Evolutionary conservation across 768 basidiomycete genomes (phyloP), one percentile per base, ranked within the genome.

Genomic region (Lactarius hengduanensis): DNA sequence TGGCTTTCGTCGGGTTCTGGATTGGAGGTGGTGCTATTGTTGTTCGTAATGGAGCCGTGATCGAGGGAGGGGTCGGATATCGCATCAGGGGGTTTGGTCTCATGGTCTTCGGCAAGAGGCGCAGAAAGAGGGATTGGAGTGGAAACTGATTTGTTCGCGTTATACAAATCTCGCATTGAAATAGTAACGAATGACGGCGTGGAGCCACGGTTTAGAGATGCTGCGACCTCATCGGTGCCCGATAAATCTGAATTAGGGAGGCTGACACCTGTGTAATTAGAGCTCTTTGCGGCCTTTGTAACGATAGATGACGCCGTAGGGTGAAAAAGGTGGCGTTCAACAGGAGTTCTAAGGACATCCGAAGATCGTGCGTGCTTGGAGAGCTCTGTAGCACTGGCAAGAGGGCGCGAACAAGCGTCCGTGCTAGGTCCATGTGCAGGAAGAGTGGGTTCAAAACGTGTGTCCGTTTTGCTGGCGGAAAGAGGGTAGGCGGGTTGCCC

Each of bases 111-210:
- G 38, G 16, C 15, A 62, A 30, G 22, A 40, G 45, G 28, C 10
- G 16, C 28, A 8, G 32, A 18, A 20, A 36, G 15, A 10, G 26
- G 13, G 20, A 11, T 30, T 34, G 22, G 10, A 13, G 15, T 26
- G 4, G 28, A 5, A 16, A 9, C 11, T 1, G 40, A 13, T 20
- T 40, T 28, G 8, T 50, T 62, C 28, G 57, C 28, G 11, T 53
- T 45, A 28, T 66, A 62, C 9, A 63, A 10, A 32, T 59, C 65
- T 30, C 43, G 32, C 40, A 62, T 59, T 3, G 65, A 66, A 11
- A 63, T 54, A 11, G 57, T 45, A 34, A 32, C 32, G 26, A 63
- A 43, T 22, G 66, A n/a, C 32, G 18, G 18, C 34, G 66, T 32
- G n/a, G 28, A 41, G 22, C n/a, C 16, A 34, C 7, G n/a, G 22